A percentile compares a stretch with the other conserved stretches of the same genome.
Evolutionary conservation across 192 early-diverging fungal species (phyloP).

Genomic region (Backusella mclennaniae): DNA sequence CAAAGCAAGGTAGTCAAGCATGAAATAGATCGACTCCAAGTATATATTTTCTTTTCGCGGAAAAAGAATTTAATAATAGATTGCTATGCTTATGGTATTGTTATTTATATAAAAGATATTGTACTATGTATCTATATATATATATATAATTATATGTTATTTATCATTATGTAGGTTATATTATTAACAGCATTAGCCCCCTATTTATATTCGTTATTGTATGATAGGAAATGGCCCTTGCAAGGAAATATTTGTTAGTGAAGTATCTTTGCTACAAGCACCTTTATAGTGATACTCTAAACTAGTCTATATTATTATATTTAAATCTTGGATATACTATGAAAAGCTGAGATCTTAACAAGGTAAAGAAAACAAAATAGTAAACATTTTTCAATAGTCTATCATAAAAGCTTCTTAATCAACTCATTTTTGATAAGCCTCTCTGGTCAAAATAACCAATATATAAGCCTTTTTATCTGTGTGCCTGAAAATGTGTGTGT

Average conservation of each 20-base stretch:
- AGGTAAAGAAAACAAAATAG: too few species aligned
- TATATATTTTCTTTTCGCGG: not conserved
- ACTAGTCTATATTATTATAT: not conserved
- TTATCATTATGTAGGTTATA: too few species aligned
- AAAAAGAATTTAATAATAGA: not conserved
- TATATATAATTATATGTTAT: not conserved
- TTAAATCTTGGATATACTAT: too few species aligned
- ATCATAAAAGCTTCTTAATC: too few species aligned
- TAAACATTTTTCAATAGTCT: not conserved
- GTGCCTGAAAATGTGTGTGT: not conserved
- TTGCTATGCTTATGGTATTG: not conserved
- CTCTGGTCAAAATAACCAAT: not conserved
- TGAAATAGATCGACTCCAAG: not conserved
- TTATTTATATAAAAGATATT: not conserved
- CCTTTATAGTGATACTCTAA: not conserved
- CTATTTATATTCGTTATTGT: too few species aligned
- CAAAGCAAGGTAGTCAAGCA: not conserved
- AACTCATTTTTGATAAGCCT: not conserved
- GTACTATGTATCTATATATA: not conserved
- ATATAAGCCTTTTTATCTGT: not conserved
- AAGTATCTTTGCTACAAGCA: too few species aligned
- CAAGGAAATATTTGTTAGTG: too few species aligned
- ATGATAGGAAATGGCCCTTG: too few species aligned
- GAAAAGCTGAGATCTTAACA: too few species aligned
- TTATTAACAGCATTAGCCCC: too few species aligned